Conservation (phyloP, 352 stramenopile species). For the Saprolegnia parasitica region DNA sequence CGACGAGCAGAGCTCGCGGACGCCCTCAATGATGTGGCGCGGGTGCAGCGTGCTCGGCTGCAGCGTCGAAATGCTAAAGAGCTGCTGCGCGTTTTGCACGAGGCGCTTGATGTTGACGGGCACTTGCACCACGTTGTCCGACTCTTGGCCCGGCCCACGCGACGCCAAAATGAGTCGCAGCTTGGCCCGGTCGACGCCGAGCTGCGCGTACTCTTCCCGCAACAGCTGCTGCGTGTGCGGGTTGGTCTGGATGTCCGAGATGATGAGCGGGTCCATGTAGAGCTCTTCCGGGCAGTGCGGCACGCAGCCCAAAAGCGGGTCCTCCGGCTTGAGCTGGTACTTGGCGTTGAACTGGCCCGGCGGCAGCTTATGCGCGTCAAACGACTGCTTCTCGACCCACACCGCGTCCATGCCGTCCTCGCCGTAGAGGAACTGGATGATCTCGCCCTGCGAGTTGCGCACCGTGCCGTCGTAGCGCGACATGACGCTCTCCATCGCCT, state of each 20-base stretch:
- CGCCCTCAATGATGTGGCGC: constrained; percentile 81
- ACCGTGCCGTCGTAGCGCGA: constrained; percentile 93
- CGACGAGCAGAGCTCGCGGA: constrained; percentile 91
- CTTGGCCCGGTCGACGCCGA: constrained; percentile 93
- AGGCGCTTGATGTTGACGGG: constrained; percentile 93
- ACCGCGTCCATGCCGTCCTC: constrained; percentile 98
- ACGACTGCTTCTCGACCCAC: constrained; percentile 97
- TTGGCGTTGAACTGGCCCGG: constrained; percentile 92
- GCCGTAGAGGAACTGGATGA: constrained; percentile 99
- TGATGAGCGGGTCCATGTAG: constrained; percentile 81
- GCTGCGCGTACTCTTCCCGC: constrained; percentile 90
- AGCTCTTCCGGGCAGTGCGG: constrained; percentile 79
- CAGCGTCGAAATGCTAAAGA: constrained; percentile 91
- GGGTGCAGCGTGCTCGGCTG: constrained; percentile 92
- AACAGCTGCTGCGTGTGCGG: constrained; percentile 91
- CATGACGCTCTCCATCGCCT: constrained; percentile 96
- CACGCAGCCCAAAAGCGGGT: constrained; percentile 89
- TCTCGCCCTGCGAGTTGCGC: constrained; percentile 77
- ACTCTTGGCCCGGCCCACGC: constrained; percentile 91
- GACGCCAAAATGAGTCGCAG: constrained; percentile 93
- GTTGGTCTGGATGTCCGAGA: constrained; percentile 91
- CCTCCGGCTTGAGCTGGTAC: constrained; percentile 91
- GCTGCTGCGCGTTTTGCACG: constrained; percentile 95
- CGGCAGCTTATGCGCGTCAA: constrained; percentile 86
- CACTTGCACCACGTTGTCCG: constrained; percentile 85